Conservation (phyloP, 306 rosid genomes). For the Urtica urens region DNA sequence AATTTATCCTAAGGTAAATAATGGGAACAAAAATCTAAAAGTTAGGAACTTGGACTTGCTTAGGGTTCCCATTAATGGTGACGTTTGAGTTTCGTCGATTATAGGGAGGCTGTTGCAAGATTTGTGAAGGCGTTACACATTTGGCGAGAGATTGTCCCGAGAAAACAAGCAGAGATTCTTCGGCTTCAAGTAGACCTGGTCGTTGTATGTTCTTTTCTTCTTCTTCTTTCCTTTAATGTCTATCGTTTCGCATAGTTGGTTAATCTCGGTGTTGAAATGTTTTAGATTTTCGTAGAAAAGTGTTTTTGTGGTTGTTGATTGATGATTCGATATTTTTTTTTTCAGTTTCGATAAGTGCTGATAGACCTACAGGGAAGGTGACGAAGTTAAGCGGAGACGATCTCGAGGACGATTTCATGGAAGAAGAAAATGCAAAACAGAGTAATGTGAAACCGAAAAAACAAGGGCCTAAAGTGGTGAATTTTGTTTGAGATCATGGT, state of each 20-base stretch:
- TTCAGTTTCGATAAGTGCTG: constrained; percentile 33
- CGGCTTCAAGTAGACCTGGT: constrained; percentile 13
- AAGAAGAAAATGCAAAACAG: constrained; percentile 23
- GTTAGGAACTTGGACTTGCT: too few relatives aligned
- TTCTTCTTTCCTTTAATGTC: neutral
- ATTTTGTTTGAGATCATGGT: constrained; percentile 35
- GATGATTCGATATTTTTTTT: constrained; percentile 9
- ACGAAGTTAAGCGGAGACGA: constrained; percentile 84
- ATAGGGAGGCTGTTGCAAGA: constrained; percentile 92
- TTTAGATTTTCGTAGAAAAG: neutral
- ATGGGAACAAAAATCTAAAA: neutral
- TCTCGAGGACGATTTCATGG: constrained; percentile 69
- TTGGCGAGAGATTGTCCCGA: constrained; percentile 88
- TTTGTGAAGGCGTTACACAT: constrained; percentile 89
- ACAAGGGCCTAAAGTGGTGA: constrained; percentile 64
- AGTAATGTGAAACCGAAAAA: constrained; percentile 37
- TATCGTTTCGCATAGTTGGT: neutral
- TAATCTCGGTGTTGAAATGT: neutral
- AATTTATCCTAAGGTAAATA: constrained; percentile 79
- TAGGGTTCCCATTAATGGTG: too few relatives aligned
- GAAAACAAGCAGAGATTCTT: constrained; percentile 32
- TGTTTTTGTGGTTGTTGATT: neutral
- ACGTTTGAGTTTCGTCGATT: too few relatives aligned
- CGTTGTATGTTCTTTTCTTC: constrained; percentile 28
- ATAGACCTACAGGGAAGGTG: constrained; percentile 33